Percentiles rank a stretch among this genome's conserved stretches.
Conservation (phyloP, 352 stramenopile genomes). For the Phytophthora pisi region DNA sequence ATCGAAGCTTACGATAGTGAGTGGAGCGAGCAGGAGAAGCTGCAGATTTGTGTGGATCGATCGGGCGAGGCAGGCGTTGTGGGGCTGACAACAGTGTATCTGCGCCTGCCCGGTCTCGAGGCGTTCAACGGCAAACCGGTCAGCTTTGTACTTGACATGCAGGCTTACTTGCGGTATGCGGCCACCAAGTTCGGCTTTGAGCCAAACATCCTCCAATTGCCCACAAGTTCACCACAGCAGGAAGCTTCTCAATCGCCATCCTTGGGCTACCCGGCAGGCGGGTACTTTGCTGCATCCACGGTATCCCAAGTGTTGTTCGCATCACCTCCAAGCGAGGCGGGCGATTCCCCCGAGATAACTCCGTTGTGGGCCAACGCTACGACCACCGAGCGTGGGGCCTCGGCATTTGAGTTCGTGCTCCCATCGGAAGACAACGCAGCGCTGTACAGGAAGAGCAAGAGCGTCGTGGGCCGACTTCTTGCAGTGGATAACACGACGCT, state of each 20-base stretch:
- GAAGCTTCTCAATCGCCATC: not conserved
- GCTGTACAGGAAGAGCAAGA: constrained; percentile 42
- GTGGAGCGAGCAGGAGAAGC: constrained; percentile 36
- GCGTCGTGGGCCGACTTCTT: constrained; percentile 48
- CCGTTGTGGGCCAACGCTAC: constrained; percentile 31
- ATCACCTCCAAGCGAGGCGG: constrained; percentile 19
- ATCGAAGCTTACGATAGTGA: constrained; percentile 21
- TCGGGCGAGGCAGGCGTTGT: constrained; percentile 28
- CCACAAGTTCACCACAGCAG: constrained; percentile 4
- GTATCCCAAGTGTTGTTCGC: constrained; percentile 35
- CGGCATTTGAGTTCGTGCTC: constrained; percentile 22
- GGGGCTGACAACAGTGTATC: constrained; percentile 25
- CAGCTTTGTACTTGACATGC: constrained; percentile 42
- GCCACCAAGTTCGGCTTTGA: constrained; percentile 68
- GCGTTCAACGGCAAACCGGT: constrained; percentile 31
- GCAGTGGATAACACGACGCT: constrained; percentile 38
- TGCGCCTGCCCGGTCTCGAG: constrained; percentile 44
- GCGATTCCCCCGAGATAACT: constrained; percentile 2
- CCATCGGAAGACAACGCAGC: constrained; percentile 28
- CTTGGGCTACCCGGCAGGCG: constrained; percentile 29
- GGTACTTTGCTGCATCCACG: constrained; percentile 28
- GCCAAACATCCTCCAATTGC: constrained; percentile 36
- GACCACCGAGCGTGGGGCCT: constrained; percentile 27
- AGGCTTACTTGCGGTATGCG: constrained; percentile 55
- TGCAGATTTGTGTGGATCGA: constrained; percentile 23